Evolutionary conservation across 768 basidiomycete genomes (phyloP).

Genomic region (Lentinula edodes): DNA sequence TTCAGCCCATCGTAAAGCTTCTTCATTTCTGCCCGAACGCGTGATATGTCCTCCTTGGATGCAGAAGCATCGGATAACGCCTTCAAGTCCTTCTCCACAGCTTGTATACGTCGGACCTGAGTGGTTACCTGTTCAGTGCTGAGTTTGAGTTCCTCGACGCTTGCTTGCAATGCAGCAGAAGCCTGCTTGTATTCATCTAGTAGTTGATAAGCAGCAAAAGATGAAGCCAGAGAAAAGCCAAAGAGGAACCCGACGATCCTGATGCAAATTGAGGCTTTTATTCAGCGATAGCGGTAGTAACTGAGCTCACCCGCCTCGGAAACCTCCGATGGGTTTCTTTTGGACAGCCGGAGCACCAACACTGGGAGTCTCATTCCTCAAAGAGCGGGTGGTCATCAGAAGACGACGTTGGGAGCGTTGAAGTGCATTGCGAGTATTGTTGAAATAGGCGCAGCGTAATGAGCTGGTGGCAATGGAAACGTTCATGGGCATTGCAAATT

Average conservation of each 20-base stretch:
- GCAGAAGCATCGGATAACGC: slow-evolving; percentile 60
- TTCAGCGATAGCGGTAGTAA: not conserved
- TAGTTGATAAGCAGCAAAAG: slow-evolving; percentile 80
- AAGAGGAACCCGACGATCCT: slow-evolving; percentile 84
- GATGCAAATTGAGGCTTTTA: slow-evolving; percentile 1
- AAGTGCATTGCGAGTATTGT: not conserved
- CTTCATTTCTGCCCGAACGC: slow-evolving; percentile 77
- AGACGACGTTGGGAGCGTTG: not conserved
- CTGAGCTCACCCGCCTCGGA: slow-evolving; percentile 53
- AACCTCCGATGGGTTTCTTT: slow-evolving; percentile 73
- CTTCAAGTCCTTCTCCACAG: slow-evolving; percentile 86
- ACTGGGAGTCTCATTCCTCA: slow-evolving; percentile 45
- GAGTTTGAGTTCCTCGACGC: slow-evolving; percentile 79
- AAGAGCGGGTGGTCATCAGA: slow-evolving; percentile 37
- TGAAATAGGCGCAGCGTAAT: not conserved
- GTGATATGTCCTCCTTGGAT: slow-evolving; percentile 75
- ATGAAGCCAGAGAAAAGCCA: slow-evolving; percentile 87
- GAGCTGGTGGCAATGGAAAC: not conserved
- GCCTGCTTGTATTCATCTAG: slow-evolving; percentile 89
- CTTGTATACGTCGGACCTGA: slow-evolving; percentile 79
- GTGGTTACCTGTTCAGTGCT: slow-evolving; percentile 85
- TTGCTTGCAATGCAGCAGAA: slow-evolving; percentile 80
- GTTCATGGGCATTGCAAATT: not conserved
- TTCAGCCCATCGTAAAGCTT: slow-evolving; percentile 82
- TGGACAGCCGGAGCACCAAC: slow-evolving; percentile 49